Base-by-base conservation (phyloP, 345 rosid species). In the Angophora floribunda region DNA sequence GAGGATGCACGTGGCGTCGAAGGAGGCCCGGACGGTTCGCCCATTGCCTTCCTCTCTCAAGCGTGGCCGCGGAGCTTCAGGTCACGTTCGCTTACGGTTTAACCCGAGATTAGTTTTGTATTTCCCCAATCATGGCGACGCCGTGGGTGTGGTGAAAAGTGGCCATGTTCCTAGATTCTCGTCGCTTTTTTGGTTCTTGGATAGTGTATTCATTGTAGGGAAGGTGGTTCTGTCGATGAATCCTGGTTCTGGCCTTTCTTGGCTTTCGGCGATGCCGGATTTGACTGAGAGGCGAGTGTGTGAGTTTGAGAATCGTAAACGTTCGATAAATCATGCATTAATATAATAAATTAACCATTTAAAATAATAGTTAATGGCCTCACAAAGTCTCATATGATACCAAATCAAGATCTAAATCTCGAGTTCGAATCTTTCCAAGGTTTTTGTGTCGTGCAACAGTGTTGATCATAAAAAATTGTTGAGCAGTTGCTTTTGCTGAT, bases 21-120 rank as follows among this genome's bases (percentile, higher is more conserved):
- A 36, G 12, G 19, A 36, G 41, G 63, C 17, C 7, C 52, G 16
- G 16, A 86, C 45, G 21, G 47, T 36, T 45, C 5, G 44, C n/a
- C 87, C 28, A 86, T 61, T 86, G 30, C 94, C 85, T 91, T 94
- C 88, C 63, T 91, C 86, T 94, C 95, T 85, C 94, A 91, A 79
- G 96, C 93, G 89, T 96, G 98, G 99, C 99, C 99, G 6, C 96
- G 91, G 87, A 97, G 98, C 89, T 97, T 85, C 92, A 93, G 94
- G 99, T 96, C 89, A 52, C 32, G n/a, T 75, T 36, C 26, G 44
- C 47, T 55, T 59, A 32, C 52, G 30, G 50, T 57, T 24, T 49
- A 85, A 9, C 82, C 49, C 49, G 49, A 75, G 28, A 75, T 44
- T 75, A 75, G 13, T 19, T 26, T 59, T 59, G 26, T 59, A 59